Evolutionary conservation across 352 stramenopile genomes (phyloP).

Genomic region (Phytopythium oedochilum): DNA sequence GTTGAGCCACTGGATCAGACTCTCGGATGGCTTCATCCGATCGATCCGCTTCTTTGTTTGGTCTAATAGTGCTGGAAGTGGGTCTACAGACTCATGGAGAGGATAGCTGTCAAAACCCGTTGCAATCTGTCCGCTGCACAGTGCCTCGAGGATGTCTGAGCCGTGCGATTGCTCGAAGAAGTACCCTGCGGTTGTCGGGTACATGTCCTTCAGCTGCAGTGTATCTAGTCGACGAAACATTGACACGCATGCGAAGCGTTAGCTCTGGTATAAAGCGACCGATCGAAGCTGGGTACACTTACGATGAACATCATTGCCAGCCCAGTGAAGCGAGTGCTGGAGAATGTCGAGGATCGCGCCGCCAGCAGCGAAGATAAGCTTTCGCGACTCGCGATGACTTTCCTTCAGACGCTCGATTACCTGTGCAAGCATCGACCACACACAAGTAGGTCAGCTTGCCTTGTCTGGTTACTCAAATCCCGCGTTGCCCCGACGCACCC

Average conservation of each 20-base stretch:
- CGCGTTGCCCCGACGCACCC: neutral
- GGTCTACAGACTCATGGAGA: constrained; percentile 35
- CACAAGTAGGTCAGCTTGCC: neutral
- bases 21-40: constrained; percentile 46
- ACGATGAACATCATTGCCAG: constrained; percentile 53
- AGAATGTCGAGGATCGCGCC: constrained; percentile 58
- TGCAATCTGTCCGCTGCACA: constrained; percentile 52
- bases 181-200: constrained; percentile 37
- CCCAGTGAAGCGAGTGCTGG: constrained; percentile 50
- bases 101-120: constrained; percentile 35
- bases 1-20: constrained; percentile 65
- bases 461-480: neutral
- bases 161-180: constrained; percentile 63
- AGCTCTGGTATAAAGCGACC: neutral
- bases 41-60: constrained; percentile 30
- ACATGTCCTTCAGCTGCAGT: constrained; percentile 59
- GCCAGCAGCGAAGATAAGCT: constrained; percentile 53
- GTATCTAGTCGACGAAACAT: constrained; percentile 23
- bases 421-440: constrained; percentile 18
- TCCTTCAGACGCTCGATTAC: constrained; percentile 63
- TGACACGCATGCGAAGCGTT: neutral
- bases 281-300: neutral
- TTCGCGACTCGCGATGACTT: constrained; percentile 41
- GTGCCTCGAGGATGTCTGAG: constrained; percentile 41
- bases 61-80: constrained; percentile 27